A percentile compares a stretch with the other conserved stretches of the same genome.
phyloP scores from a whole-genome alignment of 768 basidiomycete genomes.

The Naganishia vaughanmartiniae region DNA sequence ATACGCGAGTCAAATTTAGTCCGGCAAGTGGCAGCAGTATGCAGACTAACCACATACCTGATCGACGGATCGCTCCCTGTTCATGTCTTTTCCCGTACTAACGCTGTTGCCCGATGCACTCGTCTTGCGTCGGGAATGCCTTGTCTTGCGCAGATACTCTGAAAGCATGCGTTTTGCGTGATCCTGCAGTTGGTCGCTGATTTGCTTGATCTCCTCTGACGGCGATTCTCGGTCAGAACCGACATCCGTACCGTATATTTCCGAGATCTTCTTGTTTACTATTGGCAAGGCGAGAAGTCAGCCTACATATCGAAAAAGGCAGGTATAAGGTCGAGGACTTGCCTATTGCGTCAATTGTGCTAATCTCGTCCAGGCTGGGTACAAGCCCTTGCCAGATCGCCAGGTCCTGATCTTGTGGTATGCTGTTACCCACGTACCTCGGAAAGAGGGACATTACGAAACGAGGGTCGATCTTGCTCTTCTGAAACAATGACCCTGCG shows the following conservation, averaged over 20 bases:
- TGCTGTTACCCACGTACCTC: constrained; percentile 65
- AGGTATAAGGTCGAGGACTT: constrained; percentile 52
- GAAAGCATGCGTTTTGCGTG: constrained; percentile 76
- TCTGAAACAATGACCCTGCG: constrained; percentile 72
- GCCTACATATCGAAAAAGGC: not conserved
- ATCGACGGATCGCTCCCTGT: constrained; percentile 3
- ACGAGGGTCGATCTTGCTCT: constrained; percentile 79
- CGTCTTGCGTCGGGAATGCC: constrained; percentile 38
- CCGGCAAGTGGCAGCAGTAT: too few relatives aligned
- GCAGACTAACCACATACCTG: constrained; percentile 15
- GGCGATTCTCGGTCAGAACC: not conserved
- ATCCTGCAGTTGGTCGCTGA: constrained; percentile 54
- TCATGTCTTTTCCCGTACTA: not conserved
- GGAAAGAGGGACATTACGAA: constrained; percentile 77
- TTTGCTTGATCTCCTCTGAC: constrained; percentile 17
- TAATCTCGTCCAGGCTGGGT: constrained; percentile 67
- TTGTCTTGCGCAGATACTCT: constrained; percentile 64
- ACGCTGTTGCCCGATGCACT: not conserved
- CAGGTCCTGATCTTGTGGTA: constrained; percentile 57
- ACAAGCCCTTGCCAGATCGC: constrained; percentile 74
- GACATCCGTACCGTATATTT: constrained; percentile 18
- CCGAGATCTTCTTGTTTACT: constrained; percentile 28
- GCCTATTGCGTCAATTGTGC: constrained; percentile 79
- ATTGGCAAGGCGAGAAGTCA: not conserved
- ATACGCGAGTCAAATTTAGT: not conserved